Base-by-base conservation (phyloP, 352 stramenopile genomes). In the Phytophthora tubulina region DNA sequence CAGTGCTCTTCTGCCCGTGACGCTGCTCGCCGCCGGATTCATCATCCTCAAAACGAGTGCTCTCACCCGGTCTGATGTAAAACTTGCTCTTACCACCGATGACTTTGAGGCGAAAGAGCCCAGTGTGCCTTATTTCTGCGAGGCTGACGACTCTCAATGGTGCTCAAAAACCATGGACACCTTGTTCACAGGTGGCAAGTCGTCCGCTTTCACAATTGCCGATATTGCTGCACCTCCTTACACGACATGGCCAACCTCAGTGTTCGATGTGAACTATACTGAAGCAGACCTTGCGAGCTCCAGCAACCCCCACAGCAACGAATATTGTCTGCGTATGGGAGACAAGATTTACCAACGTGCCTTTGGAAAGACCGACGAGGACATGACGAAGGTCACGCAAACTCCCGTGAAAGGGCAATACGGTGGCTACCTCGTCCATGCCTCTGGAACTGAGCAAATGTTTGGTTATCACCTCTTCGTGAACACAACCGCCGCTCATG, bases 21-120 rank as follows among this genome's bases (percentile, higher is more conserved):
- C 94, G 35, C 87, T 96, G n/a, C 87, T 98, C 6, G 57, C 92
- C 9, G 75, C 93, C 27, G 91, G 92, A n/a, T 81, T 96, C 10
- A 81, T 75, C 1, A 77, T 96, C 7, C 68, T 95, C 9, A 92
- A 97, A 71, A 81, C 82, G 13, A 81, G 79, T 30, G 80, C 84
- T 15, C 61, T 91, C 17, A 76, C 78, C 32, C 81, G 79, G 35
- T 75, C 75, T 7, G 82, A 90, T 39, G 45, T 76, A 9, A 91
- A 88, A 35, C 27, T 91, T 27, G 54, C 69, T n/a, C 65, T 90
- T 4, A 78, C 46, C 17, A 78, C 82, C 0, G 66, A 78, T 10
- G 60, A 70, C 0, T 88, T 91, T 59, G 36, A 68, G 14, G 33
- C 46, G 10, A 49, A 57, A 57, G 38, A 41, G 6, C 63, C 63